Percentiles rank a stretch among this genome's conserved stretches.
Conservation (phyloP, 768 basidiomycete genomes). For the Astraeus odoratus region DNA sequence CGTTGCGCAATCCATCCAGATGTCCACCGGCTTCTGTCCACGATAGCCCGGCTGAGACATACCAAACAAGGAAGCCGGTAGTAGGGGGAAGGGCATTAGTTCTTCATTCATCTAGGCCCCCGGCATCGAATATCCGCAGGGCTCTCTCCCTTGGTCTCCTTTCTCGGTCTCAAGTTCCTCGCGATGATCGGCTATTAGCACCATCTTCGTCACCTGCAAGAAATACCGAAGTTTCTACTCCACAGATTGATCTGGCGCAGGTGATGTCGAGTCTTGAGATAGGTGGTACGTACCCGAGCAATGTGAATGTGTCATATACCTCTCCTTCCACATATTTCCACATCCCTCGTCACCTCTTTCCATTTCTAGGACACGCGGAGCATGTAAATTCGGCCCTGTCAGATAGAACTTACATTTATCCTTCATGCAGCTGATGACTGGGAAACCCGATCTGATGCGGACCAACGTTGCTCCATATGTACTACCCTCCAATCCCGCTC, state of each 20-base stretch:
- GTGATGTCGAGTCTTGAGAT: constrained; percentile 19
- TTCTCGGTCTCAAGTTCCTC: background rate
- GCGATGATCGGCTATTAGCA: background rate
- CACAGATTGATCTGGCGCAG: constrained; percentile 15
- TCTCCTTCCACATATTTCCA: background rate
- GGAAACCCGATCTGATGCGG: constrained; percentile 8
- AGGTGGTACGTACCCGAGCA: constrained; percentile 20
- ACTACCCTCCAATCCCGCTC: constrained; percentile 9
- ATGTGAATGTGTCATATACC: background rate
- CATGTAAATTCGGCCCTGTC: background rate
- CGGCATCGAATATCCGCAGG: background rate
- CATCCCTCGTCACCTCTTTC: too few species aligned
- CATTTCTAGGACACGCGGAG: background rate
- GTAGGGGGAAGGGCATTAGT: too few species aligned
- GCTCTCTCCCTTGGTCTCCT: background rate
- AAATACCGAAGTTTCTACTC: background rate
- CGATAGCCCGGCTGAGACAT: too few species aligned
- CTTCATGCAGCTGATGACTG: constrained; percentile 8
- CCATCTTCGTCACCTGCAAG: constrained; percentile 3
- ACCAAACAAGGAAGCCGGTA: too few species aligned
- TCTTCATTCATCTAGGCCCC: constrained; percentile 15
- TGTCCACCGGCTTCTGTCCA: background rate
- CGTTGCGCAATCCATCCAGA: constrained; percentile 1
- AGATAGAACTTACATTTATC: constrained; percentile 6
- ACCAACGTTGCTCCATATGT: background rate